A percentile compares a stretch with the other conserved stretches of the same genome.
These are phyloP conservation scores for Halenospora varia DNA, from an alignment of 495 filamentous ascomycete species.

Conservation along the genomic window DNA sequence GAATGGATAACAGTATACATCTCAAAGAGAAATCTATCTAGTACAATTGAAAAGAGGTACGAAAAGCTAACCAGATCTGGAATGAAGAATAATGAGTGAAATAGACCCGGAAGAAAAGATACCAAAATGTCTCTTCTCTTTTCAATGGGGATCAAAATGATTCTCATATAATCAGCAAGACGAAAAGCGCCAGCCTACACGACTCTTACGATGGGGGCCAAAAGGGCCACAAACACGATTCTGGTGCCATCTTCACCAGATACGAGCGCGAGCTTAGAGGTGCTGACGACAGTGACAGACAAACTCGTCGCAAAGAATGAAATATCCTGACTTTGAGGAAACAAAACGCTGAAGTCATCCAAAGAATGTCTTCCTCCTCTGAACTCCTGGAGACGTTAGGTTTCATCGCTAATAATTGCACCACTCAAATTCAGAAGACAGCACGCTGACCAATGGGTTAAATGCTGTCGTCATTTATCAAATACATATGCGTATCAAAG, in stretches of 20 bases:
- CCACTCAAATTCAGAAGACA: background rate
- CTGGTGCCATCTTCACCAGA: background rate
- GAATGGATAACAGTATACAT: slow-evolving; percentile 7
- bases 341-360: background rate
- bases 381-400: background rate
- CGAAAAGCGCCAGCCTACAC: too few relatives aligned
- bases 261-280: background rate
- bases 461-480: too few relatives aligned
- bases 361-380: background rate
- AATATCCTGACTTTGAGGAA: background rate
- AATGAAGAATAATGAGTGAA: background rate
- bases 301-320: background rate
- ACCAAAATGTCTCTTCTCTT: background rate
- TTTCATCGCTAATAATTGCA: background rate
- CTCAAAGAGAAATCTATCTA: background rate
- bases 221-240: too few relatives aligned
- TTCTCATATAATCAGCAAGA: too few relatives aligned
- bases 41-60: background rate
- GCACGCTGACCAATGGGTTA: background rate
- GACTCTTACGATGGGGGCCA: too few relatives aligned
- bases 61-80: background rate
- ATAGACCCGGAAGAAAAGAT: background rate
- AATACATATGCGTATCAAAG: too few relatives aligned
- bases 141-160: background rate
- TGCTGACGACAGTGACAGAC: background rate